Conservation (phyloP, 2,329 filamentous ascomycete species). For the Verticillium nubilum region DNA sequence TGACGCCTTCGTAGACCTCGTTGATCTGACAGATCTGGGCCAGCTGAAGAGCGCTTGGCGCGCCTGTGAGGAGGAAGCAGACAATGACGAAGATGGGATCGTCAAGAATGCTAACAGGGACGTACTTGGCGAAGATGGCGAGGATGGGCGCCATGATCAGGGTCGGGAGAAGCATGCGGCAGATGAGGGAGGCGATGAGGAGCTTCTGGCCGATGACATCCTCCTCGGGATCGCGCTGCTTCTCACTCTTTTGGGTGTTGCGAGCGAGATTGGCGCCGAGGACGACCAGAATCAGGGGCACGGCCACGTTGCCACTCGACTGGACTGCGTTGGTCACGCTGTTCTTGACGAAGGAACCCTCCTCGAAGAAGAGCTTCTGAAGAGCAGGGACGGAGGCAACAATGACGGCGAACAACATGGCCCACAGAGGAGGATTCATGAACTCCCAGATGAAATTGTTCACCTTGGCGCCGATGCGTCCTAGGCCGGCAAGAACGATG, state of each 20-base stretch:
- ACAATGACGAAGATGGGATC: conserved; percentile 98
- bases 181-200: conserved; percentile 77
- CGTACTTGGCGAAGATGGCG: conserved; percentile 80
- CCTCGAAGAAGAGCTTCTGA: conserved; percentile 80
- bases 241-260: conserved; percentile 71
- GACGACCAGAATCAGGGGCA: conserved; percentile 92
- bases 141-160: conserved; percentile 88
- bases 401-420: conserved; percentile 86
- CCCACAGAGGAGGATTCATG: conserved; percentile 98
- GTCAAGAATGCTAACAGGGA: conserved; percentile 89
- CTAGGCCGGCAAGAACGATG: conserved; percentile 20
- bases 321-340: conserved; percentile 83
- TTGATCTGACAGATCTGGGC: conserved; percentile 99
- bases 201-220: conserved; percentile 65
- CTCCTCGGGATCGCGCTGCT: conserved; percentile 65
- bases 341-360: conserved; percentile 86
- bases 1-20: conserved; percentile 88
- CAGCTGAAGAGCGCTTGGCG: conserved; percentile 87
- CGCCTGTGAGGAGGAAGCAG: conserved; percentile 91
- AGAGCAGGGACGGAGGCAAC: conserved; percentile 82
- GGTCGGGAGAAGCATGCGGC: conserved; percentile 89
- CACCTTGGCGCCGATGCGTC: conserved; percentile 37
- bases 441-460: conserved; percentile 75
- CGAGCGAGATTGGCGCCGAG: conserved; percentile 90
- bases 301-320: conserved; percentile 84